Evolutionary conservation across 2,329 filamentous ascomycete species (phyloP).

Genomic region (Sclerotinia trifoliorum): DNA sequence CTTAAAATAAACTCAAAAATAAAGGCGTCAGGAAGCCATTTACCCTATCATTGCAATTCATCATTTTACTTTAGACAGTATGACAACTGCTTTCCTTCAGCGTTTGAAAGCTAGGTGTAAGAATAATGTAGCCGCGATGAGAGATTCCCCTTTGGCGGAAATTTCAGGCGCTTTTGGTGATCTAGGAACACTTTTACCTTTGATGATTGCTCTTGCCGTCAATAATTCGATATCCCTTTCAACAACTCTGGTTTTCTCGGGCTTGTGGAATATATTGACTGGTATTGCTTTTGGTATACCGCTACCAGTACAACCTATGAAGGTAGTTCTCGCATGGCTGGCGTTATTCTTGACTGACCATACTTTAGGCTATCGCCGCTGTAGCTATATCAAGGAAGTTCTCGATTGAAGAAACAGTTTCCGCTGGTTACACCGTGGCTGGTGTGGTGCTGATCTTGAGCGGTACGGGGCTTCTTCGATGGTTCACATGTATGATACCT

Average conservation of each 20-base stretch:
- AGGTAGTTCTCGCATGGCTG: constrained; percentile 44
- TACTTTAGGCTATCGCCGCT: constrained; percentile 77
- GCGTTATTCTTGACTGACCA: constrained; percentile 33
- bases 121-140: constrained; percentile 58
- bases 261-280: constrained; percentile 80
- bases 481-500: constrained; percentile 66
- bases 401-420: constrained; percentile 69
- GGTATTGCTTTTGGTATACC: constrained; percentile 84
- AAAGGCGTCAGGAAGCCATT: constrained; percentile 1
- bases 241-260: constrained; percentile 83
- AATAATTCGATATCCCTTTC: constrained; percentile 78
- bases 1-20: background rate
- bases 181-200: constrained; percentile 82
- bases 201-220: constrained; percentile 81
- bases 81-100: constrained; percentile 7
- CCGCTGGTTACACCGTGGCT: constrained; percentile 79
- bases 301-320: constrained; percentile 86
- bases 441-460: constrained; percentile 73
- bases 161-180: constrained; percentile 88
- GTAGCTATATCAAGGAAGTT: constrained; percentile 74
- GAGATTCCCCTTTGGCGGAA: constrained; percentile 62
- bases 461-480: constrained; percentile 72
- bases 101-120: constrained; percentile 24
- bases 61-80: background rate
- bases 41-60: background rate